Conservation (phyloP, 768 basidiomycete genomes). For the Kwoniella shandongensis region DNA sequence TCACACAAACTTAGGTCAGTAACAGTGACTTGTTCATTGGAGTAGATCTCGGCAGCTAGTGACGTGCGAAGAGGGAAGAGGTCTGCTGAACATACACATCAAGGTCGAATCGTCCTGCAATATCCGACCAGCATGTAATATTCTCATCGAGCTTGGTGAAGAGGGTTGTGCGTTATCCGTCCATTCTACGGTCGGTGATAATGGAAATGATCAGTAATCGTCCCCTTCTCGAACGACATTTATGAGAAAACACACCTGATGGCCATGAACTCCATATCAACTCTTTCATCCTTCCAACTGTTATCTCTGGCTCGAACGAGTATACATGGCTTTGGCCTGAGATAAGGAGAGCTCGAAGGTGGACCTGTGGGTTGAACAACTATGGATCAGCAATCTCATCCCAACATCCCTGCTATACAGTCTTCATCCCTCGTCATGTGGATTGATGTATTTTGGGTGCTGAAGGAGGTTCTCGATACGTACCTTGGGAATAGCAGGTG, state of each 20-base stretch:
- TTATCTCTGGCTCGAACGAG: conserved; percentile 48
- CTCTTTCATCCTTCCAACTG: conserved; percentile 45
- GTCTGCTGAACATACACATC: conserved; percentile 32
- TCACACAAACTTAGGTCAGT: not conserved
- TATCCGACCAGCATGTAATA: conserved; percentile 43
- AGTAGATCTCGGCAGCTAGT: not conserved
- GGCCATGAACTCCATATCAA: conserved; percentile 29
- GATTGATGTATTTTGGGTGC: not conserved
- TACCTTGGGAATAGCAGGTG: conserved; percentile 14
- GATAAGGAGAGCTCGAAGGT: conserved; percentile 48
- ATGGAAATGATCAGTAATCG: not conserved
- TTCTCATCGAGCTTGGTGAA: conserved; percentile 39
- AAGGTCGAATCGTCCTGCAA: conserved; percentile 47
- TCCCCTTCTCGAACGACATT: not conserved
- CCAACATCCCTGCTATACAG: not conserved
- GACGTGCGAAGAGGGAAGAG: not conserved
- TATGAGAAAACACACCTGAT: conserved; percentile 9
- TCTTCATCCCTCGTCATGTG: too few species aligned
- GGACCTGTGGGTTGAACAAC: conserved; percentile 21
- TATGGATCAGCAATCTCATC: not conserved
- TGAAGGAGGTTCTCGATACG: conserved; percentile 1
- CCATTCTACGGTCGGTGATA: conserved; percentile 27
- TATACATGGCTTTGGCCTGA: conserved; percentile 49
- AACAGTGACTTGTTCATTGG: not conserved
- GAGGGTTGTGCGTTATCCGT: conserved; percentile 40